phyloP scores from a whole-genome alignment of 1,284 basidiomycete species.

The Tetrapyrgos nigripes region DNA sequence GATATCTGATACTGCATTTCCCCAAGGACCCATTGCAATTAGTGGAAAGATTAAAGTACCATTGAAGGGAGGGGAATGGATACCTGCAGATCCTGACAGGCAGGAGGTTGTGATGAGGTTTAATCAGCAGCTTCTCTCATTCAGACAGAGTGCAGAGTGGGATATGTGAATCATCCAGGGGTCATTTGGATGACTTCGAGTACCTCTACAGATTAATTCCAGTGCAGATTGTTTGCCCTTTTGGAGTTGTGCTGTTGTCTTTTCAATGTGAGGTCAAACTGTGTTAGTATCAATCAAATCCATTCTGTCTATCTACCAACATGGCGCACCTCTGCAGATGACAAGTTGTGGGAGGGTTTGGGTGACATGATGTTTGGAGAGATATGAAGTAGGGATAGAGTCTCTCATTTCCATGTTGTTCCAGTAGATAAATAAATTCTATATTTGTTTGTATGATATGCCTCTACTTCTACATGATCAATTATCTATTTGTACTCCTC shows the following conservation, averaged over 20 bases:
- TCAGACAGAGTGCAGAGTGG: slow-evolving; percentile 48
- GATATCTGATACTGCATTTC: slow-evolving; percentile 45
- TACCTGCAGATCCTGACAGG: slow-evolving; percentile 27
- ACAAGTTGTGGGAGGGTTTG: slow-evolving; percentile 34
- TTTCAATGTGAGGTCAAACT: slow-evolving; percentile 33
- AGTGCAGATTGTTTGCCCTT: slow-evolving; percentile 19
- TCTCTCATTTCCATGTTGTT: slow-evolving; percentile 33
- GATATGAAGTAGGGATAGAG: slow-evolving; percentile 29
- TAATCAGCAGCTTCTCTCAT: slow-evolving; percentile 36
- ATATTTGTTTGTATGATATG: neutral
- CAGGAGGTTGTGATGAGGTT: slow-evolving; percentile 24
- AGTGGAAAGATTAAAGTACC: slow-evolving; percentile 39
- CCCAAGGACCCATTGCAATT: slow-evolving; percentile 27
- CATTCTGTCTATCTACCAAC: slow-evolving; percentile 37
- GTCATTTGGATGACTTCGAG: slow-evolving; percentile 42
- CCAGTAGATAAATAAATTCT: neutral
- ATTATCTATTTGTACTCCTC: too few species aligned
- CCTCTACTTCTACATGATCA: too few species aligned
- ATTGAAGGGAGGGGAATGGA: slow-evolving; percentile 32
- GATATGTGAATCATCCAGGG: slow-evolving; percentile 46
- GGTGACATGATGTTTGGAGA: too few species aligned
- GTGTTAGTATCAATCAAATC: too few species aligned
- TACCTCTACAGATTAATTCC: slow-evolving; percentile 34
- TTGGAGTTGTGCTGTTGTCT: slow-evolving; percentile 36
- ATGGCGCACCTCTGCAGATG: slow-evolving; percentile 32